Evolutionary conservation across 2,329 filamentous ascomycete genomes (phyloP).

Genomic region (Cytospora leucostoma): DNA sequence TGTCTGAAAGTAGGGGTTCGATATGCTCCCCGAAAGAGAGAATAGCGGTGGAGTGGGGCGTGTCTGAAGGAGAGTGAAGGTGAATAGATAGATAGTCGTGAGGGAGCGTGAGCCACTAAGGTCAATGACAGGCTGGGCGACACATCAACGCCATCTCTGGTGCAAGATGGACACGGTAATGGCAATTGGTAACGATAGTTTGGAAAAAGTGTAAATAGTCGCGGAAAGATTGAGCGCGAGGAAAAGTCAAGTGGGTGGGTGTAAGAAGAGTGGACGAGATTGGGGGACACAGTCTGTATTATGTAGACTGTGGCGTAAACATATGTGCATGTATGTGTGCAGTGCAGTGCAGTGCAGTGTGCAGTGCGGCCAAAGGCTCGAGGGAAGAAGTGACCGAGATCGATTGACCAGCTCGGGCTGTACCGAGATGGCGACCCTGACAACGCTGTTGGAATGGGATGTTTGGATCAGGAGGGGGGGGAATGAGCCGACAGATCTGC

Average conservation of each 20-base stretch:
- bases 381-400: neutral
- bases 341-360: no score
- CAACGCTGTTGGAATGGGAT: neutral
- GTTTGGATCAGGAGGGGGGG: no score
- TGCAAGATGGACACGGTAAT: neutral
- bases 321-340: neutral
- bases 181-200: neutral
- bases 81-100: neutral
- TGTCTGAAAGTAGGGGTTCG: neutral
- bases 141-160: slow-evolving; percentile 13
- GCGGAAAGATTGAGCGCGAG: slow-evolving; percentile 8
- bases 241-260: neutral
- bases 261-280: neutral
- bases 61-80: slow-evolving; percentile 6
- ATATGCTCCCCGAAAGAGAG: neutral
- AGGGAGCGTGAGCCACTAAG: slow-evolving; percentile 11
- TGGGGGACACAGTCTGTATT: neutral
- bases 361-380: neutral
- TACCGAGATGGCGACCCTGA: neutral
- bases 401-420: neutral
- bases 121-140: slow-evolving; percentile 6
- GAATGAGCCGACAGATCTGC: neutral
- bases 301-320: neutral
- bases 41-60: neutral
- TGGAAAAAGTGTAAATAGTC: slow-evolving; percentile 2